These are phyloP conservation scores for Malassezia brasiliensis DNA, from an alignment of 1,284 basidiomycete genomes.

Conservation along the genomic window DNA sequence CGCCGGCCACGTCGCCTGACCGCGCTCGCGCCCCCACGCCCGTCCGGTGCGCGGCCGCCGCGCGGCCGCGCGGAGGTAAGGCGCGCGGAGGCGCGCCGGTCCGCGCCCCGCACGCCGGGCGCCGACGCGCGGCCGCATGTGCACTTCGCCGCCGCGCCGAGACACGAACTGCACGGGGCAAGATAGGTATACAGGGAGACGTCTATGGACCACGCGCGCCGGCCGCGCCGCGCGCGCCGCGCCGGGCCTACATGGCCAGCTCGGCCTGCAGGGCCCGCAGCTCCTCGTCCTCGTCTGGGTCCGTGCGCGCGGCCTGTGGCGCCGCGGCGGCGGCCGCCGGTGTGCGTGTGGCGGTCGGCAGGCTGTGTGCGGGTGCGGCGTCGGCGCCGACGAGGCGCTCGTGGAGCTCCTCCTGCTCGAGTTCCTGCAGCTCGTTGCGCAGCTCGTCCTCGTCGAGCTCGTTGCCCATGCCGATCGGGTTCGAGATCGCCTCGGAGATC, in stretches of 20 bases:
- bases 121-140: too few species aligned
- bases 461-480: conserved; percentile 60
- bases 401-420: conserved; percentile 87
- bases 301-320: conserved; percentile 29
- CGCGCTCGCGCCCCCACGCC: too few species aligned
- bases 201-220: too few species aligned
- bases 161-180: too few species aligned
- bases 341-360: conserved; percentile 24
- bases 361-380: conserved; percentile 76
- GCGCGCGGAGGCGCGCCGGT: too few species aligned
- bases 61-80: too few species aligned
- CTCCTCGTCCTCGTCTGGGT: conserved; percentile 66
- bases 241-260: conserved; percentile 35
- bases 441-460: conserved; percentile 75
- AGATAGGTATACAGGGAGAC: too few species aligned
- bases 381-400: conserved; percentile 78
- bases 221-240: too few species aligned
- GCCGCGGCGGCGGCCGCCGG: conserved; percentile 27
- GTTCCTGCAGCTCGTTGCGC: conserved; percentile 69
- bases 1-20: too few species aligned
- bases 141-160: too few species aligned
- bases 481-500: conserved; percentile 86
- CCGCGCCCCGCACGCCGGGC: too few species aligned
- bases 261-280: conserved; percentile 84
- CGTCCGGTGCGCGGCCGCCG: too few species aligned